These are phyloP conservation scores for Neoboletus brunneissimus DNA, from an alignment of 768 basidiomycete genomes.

Conservation along the genomic window DNA sequence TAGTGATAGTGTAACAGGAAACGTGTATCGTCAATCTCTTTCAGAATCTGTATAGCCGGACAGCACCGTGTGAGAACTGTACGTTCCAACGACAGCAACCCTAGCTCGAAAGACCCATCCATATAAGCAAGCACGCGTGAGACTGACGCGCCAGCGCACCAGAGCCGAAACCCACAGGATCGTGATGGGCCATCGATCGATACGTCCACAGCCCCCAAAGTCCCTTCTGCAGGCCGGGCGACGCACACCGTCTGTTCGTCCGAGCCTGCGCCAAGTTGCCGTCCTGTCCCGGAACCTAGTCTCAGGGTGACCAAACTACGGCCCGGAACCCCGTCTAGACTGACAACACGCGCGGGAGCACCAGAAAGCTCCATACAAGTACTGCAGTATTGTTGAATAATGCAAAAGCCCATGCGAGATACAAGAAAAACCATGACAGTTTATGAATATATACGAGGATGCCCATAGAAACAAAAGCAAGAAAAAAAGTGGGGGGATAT, in stretches of 20 bases:
- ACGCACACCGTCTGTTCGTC: too few species aligned
- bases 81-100: too few species aligned
- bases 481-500: background rate
- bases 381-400: background rate
- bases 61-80: too few species aligned
- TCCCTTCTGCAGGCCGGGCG: too few species aligned
- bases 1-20: background rate
- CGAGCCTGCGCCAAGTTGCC: background rate
- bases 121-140: too few species aligned
- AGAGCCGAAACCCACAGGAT: too few species aligned
- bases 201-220: too few species aligned
- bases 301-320: too few species aligned
- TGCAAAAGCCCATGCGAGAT: background rate
- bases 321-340: background rate
- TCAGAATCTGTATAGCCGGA: background rate
- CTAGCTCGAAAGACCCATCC: too few species aligned
- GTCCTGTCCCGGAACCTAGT: background rate
- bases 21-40: slow-evolving; percentile 6
- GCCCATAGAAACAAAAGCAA: background rate
- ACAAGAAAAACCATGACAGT: background rate
- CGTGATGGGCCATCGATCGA: too few species aligned
- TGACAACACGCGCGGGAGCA: too few species aligned
- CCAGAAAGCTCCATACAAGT: background rate
- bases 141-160: too few species aligned
- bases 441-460: background rate